Evolutionary conservation across 805 yeast species (phyloP).

Genomic region (Helenozyma rhizophorensis): DNA sequence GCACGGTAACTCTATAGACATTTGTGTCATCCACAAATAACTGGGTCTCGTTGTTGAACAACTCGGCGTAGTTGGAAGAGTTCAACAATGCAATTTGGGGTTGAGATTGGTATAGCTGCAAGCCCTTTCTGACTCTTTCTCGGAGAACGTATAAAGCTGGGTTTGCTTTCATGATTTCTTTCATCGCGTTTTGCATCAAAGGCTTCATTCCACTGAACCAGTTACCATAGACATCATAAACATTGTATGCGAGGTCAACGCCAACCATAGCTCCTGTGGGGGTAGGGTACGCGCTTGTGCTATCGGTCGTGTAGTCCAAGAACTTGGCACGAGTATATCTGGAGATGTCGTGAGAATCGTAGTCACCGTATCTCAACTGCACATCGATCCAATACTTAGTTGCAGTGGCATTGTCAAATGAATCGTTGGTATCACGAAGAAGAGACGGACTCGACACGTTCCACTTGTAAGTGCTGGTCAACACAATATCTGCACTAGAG

Average conservation of each 20-base stretch:
- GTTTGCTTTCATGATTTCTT: conserved; percentile 88
- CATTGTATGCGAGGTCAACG: conserved; percentile 89
- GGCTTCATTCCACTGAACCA: conserved; percentile 97
- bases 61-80: conserved; percentile 84
- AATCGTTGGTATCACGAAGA: conserved; percentile 66
- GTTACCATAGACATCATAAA: conserved; percentile 94
- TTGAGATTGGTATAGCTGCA: conserved; percentile 89
- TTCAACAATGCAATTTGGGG: conserved; percentile 89
- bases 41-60: conserved; percentile 79
- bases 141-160: conserved; percentile 89
- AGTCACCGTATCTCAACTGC: conserved; percentile 93
- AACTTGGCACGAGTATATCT: conserved; percentile 91
- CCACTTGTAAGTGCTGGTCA: conserved; percentile 78
- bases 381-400: conserved; percentile 92
- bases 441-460: conserved; percentile 76
- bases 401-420: conserved; percentile 51
- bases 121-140: conserved; percentile 90
- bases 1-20: conserved; percentile 89
- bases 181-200: conserved; percentile 85
- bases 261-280: conserved; percentile 91
- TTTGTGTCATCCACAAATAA: conserved; percentile 90
- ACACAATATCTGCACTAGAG: conserved; percentile 84
- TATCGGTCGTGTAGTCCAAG: conserved; percentile 88
- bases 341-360: conserved; percentile 94
- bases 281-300: conserved; percentile 80